Percentiles rank a stretch among this genome's conserved stretches.
Evolutionary conservation across 108 stramenopile genomes (phyloP).

Genomic region (Cyclostephanos tholiformis): DNA sequence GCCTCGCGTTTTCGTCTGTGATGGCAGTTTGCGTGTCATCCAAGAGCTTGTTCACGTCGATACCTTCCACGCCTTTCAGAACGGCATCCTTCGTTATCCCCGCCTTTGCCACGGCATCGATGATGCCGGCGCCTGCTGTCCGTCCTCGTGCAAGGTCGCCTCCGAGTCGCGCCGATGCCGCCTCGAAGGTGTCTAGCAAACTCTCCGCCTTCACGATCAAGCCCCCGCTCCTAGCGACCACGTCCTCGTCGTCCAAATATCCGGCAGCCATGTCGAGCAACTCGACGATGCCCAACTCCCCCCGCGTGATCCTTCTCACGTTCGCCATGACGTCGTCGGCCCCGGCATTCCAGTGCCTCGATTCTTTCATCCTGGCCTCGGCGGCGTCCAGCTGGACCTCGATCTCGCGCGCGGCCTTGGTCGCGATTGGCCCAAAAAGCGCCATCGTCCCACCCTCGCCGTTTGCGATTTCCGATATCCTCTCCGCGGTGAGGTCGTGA

Average conservation of each 20-base stretch:
- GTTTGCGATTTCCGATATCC: conserved; percentile 75
- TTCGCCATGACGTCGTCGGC: conserved; percentile 63
- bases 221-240: conserved; percentile 77
- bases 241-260: conserved; percentile 79
- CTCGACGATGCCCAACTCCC: conserved; percentile 64
- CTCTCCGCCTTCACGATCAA: conserved; percentile 73
- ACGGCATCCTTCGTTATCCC: conserved; percentile 78
- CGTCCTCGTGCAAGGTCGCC: conserved; percentile 23
- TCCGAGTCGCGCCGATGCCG: conserved; percentile 68
- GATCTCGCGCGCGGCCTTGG: conserved; percentile 80
- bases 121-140: conserved; percentile 32
- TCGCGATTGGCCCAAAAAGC: conserved; percentile 85
- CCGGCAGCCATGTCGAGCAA: conserved; percentile 78
- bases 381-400: conserved; percentile 79
- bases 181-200: conserved; percentile 86
- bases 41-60: conserved; percentile 81
- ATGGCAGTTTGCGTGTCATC: conserved; percentile 76
- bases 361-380: conserved; percentile 63
- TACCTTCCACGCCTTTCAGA: conserved; percentile 71
- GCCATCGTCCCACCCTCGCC: conserved; percentile 83
- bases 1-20: conserved; percentile 78
- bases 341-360: conserved; percentile 39
- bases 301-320: conserved; percentile 80
- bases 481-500: conserved; percentile 65
- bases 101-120: conserved; percentile 79